A percentile compares a stretch with the other conserved stretches of the same genome.
phyloP scores from a whole-genome alignment of 306 rosid genomes.

The Malus fusca region DNA sequence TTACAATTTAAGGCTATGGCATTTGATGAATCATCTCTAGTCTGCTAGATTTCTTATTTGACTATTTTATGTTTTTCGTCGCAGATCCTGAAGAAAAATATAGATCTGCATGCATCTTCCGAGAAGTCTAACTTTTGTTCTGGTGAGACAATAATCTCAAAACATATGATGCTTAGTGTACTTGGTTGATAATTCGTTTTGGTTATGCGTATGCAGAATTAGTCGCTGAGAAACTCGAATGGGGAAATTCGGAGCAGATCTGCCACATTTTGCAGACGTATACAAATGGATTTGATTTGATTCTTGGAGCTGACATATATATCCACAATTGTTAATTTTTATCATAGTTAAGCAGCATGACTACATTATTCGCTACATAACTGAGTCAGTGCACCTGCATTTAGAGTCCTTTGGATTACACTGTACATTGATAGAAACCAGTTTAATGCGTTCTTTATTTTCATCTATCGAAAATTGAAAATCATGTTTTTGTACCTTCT shows the following conservation, averaged over 20 bases:
- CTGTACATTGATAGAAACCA: background rate
- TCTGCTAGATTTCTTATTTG: slow-evolving; percentile 5
- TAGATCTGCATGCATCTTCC: slow-evolving; percentile 66
- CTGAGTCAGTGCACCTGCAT: background rate
- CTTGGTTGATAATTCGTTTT: background rate
- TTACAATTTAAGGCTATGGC: slow-evolving; percentile 10
- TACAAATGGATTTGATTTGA: slow-evolving; percentile 64
- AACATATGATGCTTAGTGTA: slow-evolving; percentile 4
- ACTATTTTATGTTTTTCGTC: slow-evolving; percentile 20
- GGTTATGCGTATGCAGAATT: slow-evolving; percentile 37
- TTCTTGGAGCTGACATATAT: slow-evolving; percentile 97
- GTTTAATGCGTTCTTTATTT: too few relatives aligned
- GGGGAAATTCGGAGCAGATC: slow-evolving; percentile 76
- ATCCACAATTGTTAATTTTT: slow-evolving; percentile 37
- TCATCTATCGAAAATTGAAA: too few relatives aligned
- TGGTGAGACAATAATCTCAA: slow-evolving; percentile 42
- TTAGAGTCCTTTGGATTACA: background rate
- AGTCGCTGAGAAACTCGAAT: slow-evolving; percentile 71
- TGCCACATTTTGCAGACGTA: slow-evolving; percentile 44
- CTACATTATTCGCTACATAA: background rate
- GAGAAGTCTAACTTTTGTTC: slow-evolving; percentile 30
- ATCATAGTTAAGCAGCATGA: background rate
- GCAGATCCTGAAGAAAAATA: slow-evolving; percentile 80
- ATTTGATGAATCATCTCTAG: slow-evolving; percentile 13
- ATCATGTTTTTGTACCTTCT: background rate